Conservation (phyloP, 2,329 filamentous ascomycete genomes). For the Rhexocercosporidium sp. region DNA sequence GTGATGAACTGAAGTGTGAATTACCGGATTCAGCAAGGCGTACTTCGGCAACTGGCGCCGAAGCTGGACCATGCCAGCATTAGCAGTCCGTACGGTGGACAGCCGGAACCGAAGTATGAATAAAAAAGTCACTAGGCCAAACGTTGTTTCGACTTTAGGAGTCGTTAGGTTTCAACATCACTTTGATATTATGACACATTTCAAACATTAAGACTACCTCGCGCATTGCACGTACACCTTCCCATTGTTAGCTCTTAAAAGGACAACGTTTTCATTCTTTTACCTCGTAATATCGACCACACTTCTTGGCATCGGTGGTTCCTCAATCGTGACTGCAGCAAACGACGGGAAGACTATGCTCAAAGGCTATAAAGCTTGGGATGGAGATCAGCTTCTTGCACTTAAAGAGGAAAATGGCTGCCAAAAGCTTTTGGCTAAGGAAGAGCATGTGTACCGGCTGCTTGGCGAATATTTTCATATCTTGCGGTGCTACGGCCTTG, state of each 20-base stretch:
- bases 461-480: constrained; percentile 6
- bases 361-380: constrained; percentile 3
- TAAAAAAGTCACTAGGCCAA: too few species aligned
- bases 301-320: constrained; percentile 10
- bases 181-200: too few species aligned
- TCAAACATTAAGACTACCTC: background rate
- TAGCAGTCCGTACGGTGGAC: too few species aligned
- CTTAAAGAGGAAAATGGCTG: constrained; percentile 7
- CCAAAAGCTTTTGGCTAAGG: constrained; percentile 6
- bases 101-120: too few species aligned
- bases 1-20: too few species aligned
- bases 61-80: too few species aligned
- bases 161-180: too few species aligned
- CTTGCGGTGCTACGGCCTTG: constrained; percentile 3
- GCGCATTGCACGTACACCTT: background rate
- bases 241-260: background rate
- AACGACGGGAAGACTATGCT: constrained; percentile 1
- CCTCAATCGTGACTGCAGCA: constrained; percentile 5
- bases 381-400: constrained; percentile 3
- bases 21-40: too few species aligned
- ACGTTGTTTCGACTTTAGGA: too few species aligned
- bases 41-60: too few species aligned
- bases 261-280: background rate
- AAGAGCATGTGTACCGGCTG: background rate
- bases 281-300: background rate